Conservation (phyloP, 768 basidiomycete species). For the Plicaturopsis crispa region DNA sequence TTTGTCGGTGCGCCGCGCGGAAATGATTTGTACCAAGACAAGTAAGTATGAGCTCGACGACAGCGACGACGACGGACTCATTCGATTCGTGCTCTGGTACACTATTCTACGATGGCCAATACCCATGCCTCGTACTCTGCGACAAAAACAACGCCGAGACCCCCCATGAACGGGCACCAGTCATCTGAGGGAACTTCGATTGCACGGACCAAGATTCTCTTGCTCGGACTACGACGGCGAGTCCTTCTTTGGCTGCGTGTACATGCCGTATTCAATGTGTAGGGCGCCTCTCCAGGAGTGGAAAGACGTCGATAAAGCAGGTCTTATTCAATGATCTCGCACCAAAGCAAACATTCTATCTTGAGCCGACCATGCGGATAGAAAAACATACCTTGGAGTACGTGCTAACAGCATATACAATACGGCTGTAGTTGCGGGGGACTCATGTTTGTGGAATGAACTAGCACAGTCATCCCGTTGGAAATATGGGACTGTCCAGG, state of each 20-base stretch:
- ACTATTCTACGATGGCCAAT: too few species aligned
- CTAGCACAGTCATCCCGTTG: constrained; percentile 83
- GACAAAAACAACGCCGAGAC: constrained; percentile 16
- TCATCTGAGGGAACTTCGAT: constrained; percentile 18
- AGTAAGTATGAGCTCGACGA: too few species aligned
- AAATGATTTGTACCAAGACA: too few species aligned
- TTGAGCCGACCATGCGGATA: constrained; percentile 80
- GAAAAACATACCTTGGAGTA: constrained; percentile 77
- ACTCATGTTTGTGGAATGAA: constrained; percentile 4
- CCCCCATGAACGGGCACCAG: constrained; percentile 22
- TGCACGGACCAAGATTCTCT: constrained; percentile 58
- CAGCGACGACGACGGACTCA: too few species aligned
- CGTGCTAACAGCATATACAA: constrained; percentile 29
- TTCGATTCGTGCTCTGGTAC: too few species aligned
- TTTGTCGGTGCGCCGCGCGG: background rate
- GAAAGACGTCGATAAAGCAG: constrained; percentile 87
- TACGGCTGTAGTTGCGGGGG: constrained; percentile 1
- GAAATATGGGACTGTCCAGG: constrained; percentile 96
- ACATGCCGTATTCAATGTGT: background rate
- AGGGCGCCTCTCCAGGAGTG: constrained; percentile 46
- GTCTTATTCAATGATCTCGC: constrained; percentile 85
- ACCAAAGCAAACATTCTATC: constrained; percentile 81
- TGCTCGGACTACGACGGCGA: constrained; percentile 69
- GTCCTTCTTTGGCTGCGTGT: constrained; percentile 5
- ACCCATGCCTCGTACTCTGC: too few species aligned